Conservation (phyloP, 2,329 filamentous ascomycete genomes). For the Ophiostoma novo-ulmi region DNA sequence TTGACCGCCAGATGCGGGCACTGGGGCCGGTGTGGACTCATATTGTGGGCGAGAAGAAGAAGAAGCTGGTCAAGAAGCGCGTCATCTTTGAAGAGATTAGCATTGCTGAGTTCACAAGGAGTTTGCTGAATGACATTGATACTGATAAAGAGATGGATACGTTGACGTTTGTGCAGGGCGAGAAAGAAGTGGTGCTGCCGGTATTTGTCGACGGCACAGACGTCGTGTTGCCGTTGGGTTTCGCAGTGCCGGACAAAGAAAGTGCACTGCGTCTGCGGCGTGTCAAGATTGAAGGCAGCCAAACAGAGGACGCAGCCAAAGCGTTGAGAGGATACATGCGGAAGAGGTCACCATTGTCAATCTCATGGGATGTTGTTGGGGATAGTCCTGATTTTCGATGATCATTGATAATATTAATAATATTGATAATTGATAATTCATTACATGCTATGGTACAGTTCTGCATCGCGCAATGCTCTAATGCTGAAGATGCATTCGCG, state of each 20-base stretch:
- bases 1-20: constrained; percentile 53
- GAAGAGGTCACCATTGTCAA: neutral
- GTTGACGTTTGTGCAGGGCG: constrained; percentile 23
- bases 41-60: constrained; percentile 22
- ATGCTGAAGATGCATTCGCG: constrained; percentile 23
- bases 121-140: constrained; percentile 20
- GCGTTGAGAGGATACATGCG: neutral
- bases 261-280: neutral
- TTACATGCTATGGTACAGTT: constrained; percentile 19
- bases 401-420: neutral
- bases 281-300: constrained; percentile 3
- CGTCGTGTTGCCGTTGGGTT: constrained; percentile 27
- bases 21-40: constrained; percentile 63
- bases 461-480: constrained; percentile 23
- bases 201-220: constrained; percentile 19
- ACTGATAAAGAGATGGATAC: constrained; percentile 7
- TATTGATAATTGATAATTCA: neutral
- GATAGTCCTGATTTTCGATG: no score
- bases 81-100: constrained; percentile 38
- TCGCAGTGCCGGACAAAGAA: neutral
- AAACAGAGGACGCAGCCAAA: neutral
- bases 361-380: neutral
- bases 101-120: neutral
- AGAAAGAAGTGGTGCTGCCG: constrained; percentile 22
- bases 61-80: constrained; percentile 29